These are phyloP conservation scores for Dalbergia cultrata DNA, from an alignment of 306 rosid species.

Conservation along the genomic window DNA sequence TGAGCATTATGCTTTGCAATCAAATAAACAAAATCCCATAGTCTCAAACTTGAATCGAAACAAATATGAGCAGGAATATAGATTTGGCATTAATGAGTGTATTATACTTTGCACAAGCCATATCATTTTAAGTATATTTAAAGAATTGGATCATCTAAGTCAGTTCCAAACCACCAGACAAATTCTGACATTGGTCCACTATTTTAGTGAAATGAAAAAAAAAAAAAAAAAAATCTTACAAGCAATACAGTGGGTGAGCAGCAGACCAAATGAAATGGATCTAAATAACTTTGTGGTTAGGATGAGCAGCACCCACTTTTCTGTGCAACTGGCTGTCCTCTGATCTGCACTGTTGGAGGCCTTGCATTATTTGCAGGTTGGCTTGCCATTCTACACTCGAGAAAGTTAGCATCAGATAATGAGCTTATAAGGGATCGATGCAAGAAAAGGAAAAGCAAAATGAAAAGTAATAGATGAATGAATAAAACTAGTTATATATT, in stretches of 20 bases:
- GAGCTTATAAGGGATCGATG: neutral
- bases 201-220: slow-evolving; percentile 27
- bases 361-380: slow-evolving; percentile 54
- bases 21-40: neutral
- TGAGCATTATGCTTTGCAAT: neutral
- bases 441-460: neutral
- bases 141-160: slow-evolving; percentile 58
- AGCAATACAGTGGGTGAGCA: slow-evolving; percentile 15
- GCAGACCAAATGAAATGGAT: slow-evolving; percentile 27
- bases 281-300: slow-evolving; percentile 33
- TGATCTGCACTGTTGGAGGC: slow-evolving; percentile 62
- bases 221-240: slow-evolving; percentile 40
- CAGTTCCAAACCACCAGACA: slow-evolving; percentile 50
- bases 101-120: slow-evolving; percentile 55
- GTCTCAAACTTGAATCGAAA: neutral
- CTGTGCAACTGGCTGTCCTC: slow-evolving; percentile 65
- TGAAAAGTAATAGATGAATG: neutral
- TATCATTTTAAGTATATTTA: slow-evolving; percentile 45
- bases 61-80: slow-evolving; percentile 22
- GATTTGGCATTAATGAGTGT: slow-evolving; percentile 41
- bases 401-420: slow-evolving; percentile 11
- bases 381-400: slow-evolving; percentile 58
- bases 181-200: slow-evolving; percentile 53
- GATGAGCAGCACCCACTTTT: slow-evolving; percentile 62
- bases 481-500: neutral